Evolutionary conservation across 345 rosid genomes (phyloP).

Genomic region (Ceriops decandra): DNA sequence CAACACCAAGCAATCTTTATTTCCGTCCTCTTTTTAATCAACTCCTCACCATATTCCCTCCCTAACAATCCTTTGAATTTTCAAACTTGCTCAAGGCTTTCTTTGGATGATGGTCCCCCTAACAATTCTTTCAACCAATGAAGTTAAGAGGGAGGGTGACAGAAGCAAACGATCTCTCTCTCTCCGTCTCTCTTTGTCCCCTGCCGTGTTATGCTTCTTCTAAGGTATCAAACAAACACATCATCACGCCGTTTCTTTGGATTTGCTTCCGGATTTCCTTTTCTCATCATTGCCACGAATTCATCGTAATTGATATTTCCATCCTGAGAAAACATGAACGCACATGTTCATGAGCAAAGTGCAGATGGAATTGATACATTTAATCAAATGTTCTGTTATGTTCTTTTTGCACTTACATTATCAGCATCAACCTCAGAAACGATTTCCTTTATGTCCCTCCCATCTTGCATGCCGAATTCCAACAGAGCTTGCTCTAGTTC

Average conservation of each 20-base stretch:
- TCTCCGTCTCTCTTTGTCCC: neutral
- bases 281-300: slow-evolving; percentile 96
- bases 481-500: slow-evolving; percentile 90
- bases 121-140: too few relatives aligned
- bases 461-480: slow-evolving; percentile 77
- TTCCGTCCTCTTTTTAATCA: too few relatives aligned
- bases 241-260: slow-evolving; percentile 83
- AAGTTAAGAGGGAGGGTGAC: neutral
- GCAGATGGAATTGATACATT: neutral
- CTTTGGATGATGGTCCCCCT: too few relatives aligned
- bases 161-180: neutral
- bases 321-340: slow-evolving; percentile 40
- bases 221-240: slow-evolving; percentile 12
- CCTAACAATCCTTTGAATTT: too few relatives aligned
- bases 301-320: slow-evolving; percentile 91
- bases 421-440: slow-evolving; percentile 75
- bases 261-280: slow-evolving; percentile 79
- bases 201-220: neutral
- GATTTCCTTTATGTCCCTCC: slow-evolving; percentile 69
- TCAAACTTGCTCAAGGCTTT: too few relatives aligned
- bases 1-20: neutral
- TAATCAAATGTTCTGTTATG: neutral
- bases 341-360: neutral
- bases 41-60: too few relatives aligned
- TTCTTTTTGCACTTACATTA: slow-evolving; percentile 45